Percentiles rank a stretch among this genome's conserved stretches.
Conservation (phyloP, 768 basidiomycete species). For the Tricholomella constricta region DNA sequence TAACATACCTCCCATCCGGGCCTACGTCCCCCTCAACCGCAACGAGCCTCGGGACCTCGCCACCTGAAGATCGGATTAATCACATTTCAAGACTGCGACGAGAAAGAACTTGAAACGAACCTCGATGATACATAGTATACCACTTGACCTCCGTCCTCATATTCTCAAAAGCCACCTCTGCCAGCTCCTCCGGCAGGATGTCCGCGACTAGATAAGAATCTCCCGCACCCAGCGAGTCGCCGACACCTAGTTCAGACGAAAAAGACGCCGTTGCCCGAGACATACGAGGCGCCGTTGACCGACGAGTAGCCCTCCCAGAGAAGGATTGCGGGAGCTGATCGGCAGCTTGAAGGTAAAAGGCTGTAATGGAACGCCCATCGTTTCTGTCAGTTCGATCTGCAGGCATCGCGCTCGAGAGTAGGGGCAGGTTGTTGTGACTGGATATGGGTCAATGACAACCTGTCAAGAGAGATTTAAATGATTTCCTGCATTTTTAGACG, state of each 20-base stretch:
- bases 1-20: slow-evolving; percentile 40
- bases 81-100: neutral
- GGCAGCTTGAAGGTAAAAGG: no score
- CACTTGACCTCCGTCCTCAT: slow-evolving; percentile 68
- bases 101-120: slow-evolving; percentile 32
- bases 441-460: no score
- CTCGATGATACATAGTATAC: slow-evolving; percentile 75
- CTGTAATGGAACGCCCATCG: no score
- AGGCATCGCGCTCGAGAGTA: no score
- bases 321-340: slow-evolving; percentile 10
- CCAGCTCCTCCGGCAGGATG: slow-evolving; percentile 59
- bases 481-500: no score
- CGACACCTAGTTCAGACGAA: slow-evolving; percentile 16
- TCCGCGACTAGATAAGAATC: slow-evolving; percentile 64
- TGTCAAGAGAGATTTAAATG: no score
- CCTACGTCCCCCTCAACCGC: slow-evolving; percentile 61
- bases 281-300: slow-evolving; percentile 2
- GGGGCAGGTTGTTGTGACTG: no score
- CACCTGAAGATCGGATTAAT: slow-evolving; percentile 58
- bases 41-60: slow-evolving; percentile 69
- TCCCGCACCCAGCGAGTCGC: slow-evolving; percentile 55
- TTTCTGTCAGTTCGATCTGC: no score
- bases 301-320: slow-evolving; percentile 6
- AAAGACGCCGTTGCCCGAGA: slow-evolving; percentile 3
- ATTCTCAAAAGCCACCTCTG: slow-evolving; percentile 55